Conservation (phyloP, 2,329 filamentous ascomycete genomes). For the Nemania abortiva region DNA sequence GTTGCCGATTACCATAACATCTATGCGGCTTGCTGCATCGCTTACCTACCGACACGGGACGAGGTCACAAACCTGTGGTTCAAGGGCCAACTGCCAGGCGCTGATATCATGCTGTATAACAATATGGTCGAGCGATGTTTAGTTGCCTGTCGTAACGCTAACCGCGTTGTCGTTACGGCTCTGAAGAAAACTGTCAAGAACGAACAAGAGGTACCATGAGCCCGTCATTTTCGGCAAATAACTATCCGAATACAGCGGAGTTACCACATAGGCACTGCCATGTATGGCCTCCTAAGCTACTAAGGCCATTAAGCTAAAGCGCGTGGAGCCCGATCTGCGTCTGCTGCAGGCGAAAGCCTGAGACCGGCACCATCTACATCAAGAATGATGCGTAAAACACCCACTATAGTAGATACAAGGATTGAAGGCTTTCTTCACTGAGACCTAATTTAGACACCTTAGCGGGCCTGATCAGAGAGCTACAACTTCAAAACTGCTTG, state of each 20-base stretch:
- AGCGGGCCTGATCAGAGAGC: neutral
- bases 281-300: neutral
- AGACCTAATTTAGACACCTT: neutral
- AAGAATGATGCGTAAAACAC: slow-evolving; percentile 2
- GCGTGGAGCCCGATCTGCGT: neutral
- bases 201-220: slow-evolving; percentile 46
- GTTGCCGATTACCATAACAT: slow-evolving; percentile 83
- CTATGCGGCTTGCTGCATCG: slow-evolving; percentile 87
- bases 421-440: neutral
- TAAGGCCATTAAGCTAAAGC: neutral
- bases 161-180: slow-evolving; percentile 57
- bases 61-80: slow-evolving; percentile 97
- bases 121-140: slow-evolving; percentile 58
- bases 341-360: neutral
- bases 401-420: neutral
- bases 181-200: slow-evolving; percentile 54
- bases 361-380: slow-evolving; percentile 1
- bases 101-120: slow-evolving; percentile 57
- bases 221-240: neutral
- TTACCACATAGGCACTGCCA: neutral
- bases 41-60: slow-evolving; percentile 86
- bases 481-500: neutral
- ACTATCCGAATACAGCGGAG: neutral
- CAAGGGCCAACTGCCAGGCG: slow-evolving; percentile 73
- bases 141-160: slow-evolving; percentile 57